Evolutionary conservation across 768 basidiomycete species (phyloP).

Genomic region (Agrocybe chaxingu): DNA sequence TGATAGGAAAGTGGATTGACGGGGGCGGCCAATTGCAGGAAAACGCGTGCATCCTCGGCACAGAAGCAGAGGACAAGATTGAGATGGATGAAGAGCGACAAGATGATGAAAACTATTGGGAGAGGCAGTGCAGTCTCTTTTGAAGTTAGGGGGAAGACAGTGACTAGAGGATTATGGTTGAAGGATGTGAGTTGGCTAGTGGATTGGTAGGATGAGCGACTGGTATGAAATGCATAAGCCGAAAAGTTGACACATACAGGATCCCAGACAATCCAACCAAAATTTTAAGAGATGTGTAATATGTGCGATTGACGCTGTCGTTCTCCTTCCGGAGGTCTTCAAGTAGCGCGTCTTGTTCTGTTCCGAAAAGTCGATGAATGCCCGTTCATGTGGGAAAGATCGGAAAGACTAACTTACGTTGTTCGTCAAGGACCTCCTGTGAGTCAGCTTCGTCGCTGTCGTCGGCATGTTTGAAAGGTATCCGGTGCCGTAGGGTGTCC

Average conservation of each 20-base stretch:
- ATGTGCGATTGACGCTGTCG: constrained; percentile 36
- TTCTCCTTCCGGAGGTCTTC: constrained; percentile 44
- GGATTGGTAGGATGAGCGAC: constrained; percentile 4
- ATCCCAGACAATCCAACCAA: constrained; percentile 42
- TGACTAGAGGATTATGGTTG: constrained; percentile 44
- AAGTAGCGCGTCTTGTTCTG: constrained; percentile 65
- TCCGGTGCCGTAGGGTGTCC: constrained; percentile 41
- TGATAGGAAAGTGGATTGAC: constrained; percentile 30
- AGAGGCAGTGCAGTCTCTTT: constrained; percentile 36
- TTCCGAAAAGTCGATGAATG: background rate
- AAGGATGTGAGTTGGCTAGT: constrained; percentile 44
- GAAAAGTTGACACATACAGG: constrained; percentile 35
- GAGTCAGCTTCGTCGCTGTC: constrained; percentile 27
- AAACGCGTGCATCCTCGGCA: constrained; percentile 31
- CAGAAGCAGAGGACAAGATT: constrained; percentile 45
- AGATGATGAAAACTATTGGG: constrained; percentile 39
- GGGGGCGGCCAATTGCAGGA: constrained; percentile 22
- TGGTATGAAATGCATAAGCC: background rate
- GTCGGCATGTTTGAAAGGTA: constrained; percentile 37
- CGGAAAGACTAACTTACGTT: constrained; percentile 32
- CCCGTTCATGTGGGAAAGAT: background rate
- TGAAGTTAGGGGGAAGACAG: constrained; percentile 33
- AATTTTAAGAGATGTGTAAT: constrained; percentile 34
- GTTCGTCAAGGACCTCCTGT: constrained; percentile 44
- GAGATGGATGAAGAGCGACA: constrained; percentile 48